Evolutionary conservation across 805 yeast genomes (phyloP).

Genomic region (Blastobotrys mokoenaii): DNA sequence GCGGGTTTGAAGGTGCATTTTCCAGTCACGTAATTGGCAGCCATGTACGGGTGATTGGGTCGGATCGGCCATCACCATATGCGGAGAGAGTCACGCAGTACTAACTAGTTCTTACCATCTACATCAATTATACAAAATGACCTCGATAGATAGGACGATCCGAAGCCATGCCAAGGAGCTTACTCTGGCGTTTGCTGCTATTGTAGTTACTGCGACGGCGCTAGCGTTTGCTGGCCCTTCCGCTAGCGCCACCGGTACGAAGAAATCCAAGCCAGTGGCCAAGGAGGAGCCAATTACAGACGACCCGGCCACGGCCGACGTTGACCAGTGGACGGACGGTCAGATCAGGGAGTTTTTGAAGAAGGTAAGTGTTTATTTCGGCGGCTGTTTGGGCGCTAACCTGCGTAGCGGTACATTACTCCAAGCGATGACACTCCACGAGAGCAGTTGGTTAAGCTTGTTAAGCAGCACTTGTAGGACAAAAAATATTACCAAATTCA

Average conservation of each 20-base stretch:
- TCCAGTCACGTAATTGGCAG: background rate
- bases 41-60: background rate
- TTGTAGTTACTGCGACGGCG: slow-evolving; percentile 21
- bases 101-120: too few species aligned
- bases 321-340: slow-evolving; percentile 14
- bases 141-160: background rate
- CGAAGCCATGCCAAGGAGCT: slow-evolving; percentile 12
- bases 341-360: slow-evolving; percentile 14
- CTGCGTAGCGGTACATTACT: slow-evolving; percentile 13
- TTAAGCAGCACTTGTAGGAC: slow-evolving; percentile 3
- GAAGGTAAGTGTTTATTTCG: slow-evolving; percentile 16
- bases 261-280: slow-evolving; percentile 4
- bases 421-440: slow-evolving; percentile 16
- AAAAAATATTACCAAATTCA: too few species aligned
- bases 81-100: background rate
- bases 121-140: background rate
- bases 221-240: slow-evolving; percentile 8
- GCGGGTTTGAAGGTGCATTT: background rate
- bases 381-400: background rate
- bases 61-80: background rate
- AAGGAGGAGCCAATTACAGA: slow-evolving; percentile 5
- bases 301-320: slow-evolving; percentile 10
- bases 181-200: slow-evolving; percentile 20
- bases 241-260: background rate
- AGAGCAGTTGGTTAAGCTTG: slow-evolving; percentile 15